Base-by-base conservation (phyloP, 805 yeast species). In the Lachancea dasiensis region DNA sequence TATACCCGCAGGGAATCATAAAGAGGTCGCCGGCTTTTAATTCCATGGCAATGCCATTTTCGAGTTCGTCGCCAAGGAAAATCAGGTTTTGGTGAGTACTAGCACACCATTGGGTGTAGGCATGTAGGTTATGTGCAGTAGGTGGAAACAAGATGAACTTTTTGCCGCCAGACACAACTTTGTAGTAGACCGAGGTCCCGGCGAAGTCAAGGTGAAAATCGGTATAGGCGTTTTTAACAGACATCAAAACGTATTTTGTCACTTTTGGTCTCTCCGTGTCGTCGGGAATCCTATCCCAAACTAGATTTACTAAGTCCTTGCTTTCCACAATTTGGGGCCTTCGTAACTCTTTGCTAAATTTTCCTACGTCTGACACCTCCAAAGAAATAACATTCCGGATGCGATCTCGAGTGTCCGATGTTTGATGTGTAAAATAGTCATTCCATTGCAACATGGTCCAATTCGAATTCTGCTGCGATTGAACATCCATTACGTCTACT, bases 131-230 rank as follows among this genome's bases (percentile, higher is more conserved):
- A 10, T 58, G 48, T 2, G 62, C 56, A 0, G 94, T 77, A 2
- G 95, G 95, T 0, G 95, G 95, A 49, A 70, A 77, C 70, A 87
- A 73, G 32, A 86, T 58, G 52, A 87, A 87, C 22, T 77, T 71
- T 51, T 87, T 87, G 3, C 63, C 49, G 1, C 97, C 97, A n/a
- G 70, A 63, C 11, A 87, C 61, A 3, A 87, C 77, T 2, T 90
- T 85, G 59, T 87, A 87, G 56, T 85, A 87, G 4, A 87, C 97
- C 1, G 92, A 82, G 0, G 95, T 84, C 0, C 95, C 97, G 2
- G 94, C 92, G 58, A 87, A 87, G 58, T 87, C 97, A 29, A 87
- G 68, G 58, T 87, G 97, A 61, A 86, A 87, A 56, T 87, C 97
- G 0, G 96, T 87, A 55, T 74, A 87, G 2, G 92, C 77, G 43